These are phyloP conservation scores for Colletotrichum lini DNA, from an alignment of 2,329 filamentous ascomycete species.

Conservation along the genomic window DNA sequence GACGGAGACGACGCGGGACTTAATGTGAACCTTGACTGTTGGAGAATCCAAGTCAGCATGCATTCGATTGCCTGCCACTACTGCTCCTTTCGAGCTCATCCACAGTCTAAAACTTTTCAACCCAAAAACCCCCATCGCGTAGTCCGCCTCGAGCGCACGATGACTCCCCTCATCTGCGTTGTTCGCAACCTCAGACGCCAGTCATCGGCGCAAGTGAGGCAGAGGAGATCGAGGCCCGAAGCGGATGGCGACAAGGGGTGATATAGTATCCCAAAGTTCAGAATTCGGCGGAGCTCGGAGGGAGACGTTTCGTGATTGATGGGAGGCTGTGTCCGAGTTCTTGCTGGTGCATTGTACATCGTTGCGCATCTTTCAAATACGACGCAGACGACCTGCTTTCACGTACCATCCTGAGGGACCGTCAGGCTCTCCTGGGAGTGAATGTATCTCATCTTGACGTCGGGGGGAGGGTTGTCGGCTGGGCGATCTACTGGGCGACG, in stretches of 20 bases:
- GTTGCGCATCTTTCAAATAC: constrained; percentile 8
- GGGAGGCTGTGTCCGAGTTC: background rate
- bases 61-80: constrained; percentile 45
- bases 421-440: constrained; percentile 96
- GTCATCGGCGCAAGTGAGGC: constrained; percentile 6
- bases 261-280: constrained; percentile 41
- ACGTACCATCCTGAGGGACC: constrained; percentile 97
- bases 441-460: constrained; percentile 99
- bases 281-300: constrained; percentile 40
- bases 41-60: constrained; percentile 54
- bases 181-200: background rate
- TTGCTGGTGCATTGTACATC: constrained; percentile 25
- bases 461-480: constrained; percentile 55
- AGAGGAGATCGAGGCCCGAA: constrained; percentile 8
- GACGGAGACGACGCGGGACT: constrained; percentile 95
- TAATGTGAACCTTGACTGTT: constrained; percentile 97
- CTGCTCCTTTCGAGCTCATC: constrained; percentile 46
- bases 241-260: constrained; percentile 14
- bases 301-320: constrained; percentile 28
- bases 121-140: constrained; percentile 34
- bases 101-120: constrained; percentile 45
- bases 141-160: constrained; percentile 20
- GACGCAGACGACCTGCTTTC: constrained; percentile 45
- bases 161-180: constrained; percentile 16
- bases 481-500: constrained; percentile 38